Evolutionary conservation across 305 asterid species (phyloP), one percentile per base, ranked within the genome.

Genomic region (Coffea humblotiana): DNA sequence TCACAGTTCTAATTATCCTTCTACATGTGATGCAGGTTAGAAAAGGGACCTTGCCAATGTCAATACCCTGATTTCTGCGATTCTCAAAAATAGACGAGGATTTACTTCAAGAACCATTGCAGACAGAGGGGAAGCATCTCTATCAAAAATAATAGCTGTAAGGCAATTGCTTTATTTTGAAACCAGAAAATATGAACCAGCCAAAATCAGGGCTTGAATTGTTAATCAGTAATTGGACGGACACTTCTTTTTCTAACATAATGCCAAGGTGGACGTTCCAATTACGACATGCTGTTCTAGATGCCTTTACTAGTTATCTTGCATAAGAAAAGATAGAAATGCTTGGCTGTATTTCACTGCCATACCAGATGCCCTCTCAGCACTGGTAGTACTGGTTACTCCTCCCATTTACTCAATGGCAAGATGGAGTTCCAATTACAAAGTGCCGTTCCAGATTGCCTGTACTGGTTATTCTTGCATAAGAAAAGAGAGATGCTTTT

Each of bases 1-100:
- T 48, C 51, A 14, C 35, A 8, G 29, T 66, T 3, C 12, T 32
- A 6, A 58, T 78, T 63, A 45, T 29, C 27, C 49, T 21, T 18
- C 74, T 67, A 48, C 47, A 58, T 78, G 35, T 73, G 71, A 80
- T 87, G 87, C 88, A 95, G 98, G 97, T 95, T 27, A 84, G 89
- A 67, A 79, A 76, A 88, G 92, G 92, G 93, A 71, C 88, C 92
- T 72, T 96, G 98, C 81, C 69, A 70, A 15, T 96, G 99, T 65
- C 88, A 86, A 70, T 96, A 87, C 74, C 88, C 95, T 27, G 91
- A 88, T 76, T 92, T 84, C 77, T 96, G 99, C 78, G 98, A 96
- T 90, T 94, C 97, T 60, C 96, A 81, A 83, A 91, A 90, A 78
- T 83, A 84, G 81, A 72, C 40, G 6, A 74, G 60, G 37, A 29